These are phyloP conservation scores for Arbutus unedo DNA, from an alignment of 148 eudicot species.

Conservation along the genomic window DNA sequence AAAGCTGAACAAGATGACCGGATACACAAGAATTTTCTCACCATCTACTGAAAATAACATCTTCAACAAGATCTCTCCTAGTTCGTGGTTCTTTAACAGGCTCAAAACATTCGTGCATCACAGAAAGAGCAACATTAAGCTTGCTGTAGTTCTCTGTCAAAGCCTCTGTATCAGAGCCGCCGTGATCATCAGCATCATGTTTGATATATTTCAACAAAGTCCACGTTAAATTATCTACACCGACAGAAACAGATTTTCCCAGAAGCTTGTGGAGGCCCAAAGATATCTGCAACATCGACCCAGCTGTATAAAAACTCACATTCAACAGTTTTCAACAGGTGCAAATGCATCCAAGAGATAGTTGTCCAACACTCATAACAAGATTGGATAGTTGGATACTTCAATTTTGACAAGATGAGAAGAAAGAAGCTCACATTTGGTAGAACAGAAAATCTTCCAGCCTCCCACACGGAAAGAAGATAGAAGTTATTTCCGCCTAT, in stretches of 20 bases:
- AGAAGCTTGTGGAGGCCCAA: constrained; percentile 60
- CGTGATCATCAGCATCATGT: constrained; percentile 24
- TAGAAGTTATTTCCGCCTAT: neutral
- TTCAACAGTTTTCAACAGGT: neutral
- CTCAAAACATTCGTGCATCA: constrained; percentile 95
- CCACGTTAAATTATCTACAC: constrained; percentile 60
- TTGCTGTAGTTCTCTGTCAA: constrained; percentile 52
- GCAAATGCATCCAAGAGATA: neutral
- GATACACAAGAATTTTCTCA: constrained; percentile 28
- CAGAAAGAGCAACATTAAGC: constrained; percentile 70
- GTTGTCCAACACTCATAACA: neutral
- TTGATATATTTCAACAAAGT: constrained; percentile 55
- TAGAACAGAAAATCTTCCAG: neutral
- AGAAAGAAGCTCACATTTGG: neutral
- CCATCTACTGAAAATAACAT: constrained; percentile 67
- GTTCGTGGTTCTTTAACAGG: constrained; percentile 76
- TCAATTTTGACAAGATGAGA: neutral
- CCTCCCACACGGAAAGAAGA: neutral
- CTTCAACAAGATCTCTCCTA: constrained; percentile 72
- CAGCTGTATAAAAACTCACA: constrained; percentile 12
- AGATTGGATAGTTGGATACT: neutral
- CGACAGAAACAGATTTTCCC: constrained; percentile 61
- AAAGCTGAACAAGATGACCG: constrained; percentile 3
- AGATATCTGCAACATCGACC: constrained; percentile 49
- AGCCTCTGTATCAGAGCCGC: constrained; percentile 29